phyloP scores from a whole-genome alignment of 306 rosid genomes.

The Ziziphus jujuba region DNA sequence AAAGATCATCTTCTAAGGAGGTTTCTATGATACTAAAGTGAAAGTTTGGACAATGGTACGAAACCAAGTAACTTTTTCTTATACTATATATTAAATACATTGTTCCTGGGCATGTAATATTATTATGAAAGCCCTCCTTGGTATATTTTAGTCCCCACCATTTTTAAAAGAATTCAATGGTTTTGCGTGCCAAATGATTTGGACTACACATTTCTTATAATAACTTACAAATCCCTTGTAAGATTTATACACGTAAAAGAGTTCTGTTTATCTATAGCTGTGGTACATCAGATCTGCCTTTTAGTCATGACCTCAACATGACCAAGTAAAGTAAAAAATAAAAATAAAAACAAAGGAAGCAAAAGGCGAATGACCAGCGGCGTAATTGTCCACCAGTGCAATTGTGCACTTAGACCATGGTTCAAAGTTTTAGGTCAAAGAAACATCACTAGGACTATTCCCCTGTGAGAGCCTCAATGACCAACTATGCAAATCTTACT shows the following conservation, averaged over 20 bases:
- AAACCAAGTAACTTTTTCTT: no score
- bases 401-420: neutral
- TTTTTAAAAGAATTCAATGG: neutral
- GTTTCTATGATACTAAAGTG: no score
- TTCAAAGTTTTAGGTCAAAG: neutral
- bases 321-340: neutral
- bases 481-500: neutral
- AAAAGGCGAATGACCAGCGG: neutral
- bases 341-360: neutral
- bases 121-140: neutral
- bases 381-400: neutral
- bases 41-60: no score
- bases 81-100: no score
- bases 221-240: neutral
- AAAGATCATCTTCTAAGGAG: no score
- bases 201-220: neutral
- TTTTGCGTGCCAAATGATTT: neutral
- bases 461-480: neutral
- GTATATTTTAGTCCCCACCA: neutral
- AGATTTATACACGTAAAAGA: neutral
- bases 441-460: neutral
- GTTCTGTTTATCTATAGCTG: neutral
- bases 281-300: neutral
- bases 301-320: constrained; percentile 1
- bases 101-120: no score